Evolutionary conservation across 805 yeast species (phyloP), one percentile per base, ranked within the genome.

Genomic region (Crinitomyces ghanaensis): DNA sequence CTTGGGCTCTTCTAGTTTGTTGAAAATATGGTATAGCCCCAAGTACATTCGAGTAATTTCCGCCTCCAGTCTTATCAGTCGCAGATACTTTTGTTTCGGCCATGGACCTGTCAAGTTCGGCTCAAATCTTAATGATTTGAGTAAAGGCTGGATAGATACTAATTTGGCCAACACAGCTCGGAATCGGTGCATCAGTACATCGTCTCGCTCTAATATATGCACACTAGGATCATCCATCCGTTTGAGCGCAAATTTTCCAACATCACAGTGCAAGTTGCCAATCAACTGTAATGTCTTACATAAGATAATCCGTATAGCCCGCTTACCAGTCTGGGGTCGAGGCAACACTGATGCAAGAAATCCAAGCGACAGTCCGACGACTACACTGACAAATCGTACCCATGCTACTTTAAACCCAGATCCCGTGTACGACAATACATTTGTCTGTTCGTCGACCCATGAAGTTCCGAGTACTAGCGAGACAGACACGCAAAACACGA

Each of bases 61-160:
- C 4, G 35, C 34, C 5, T 40, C 38, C 6, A 48, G 40, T 7
- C 40, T 34, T 16, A 52, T 37, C 25, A 57, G 41, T 23, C 53
- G 38, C 28, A 37, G 36, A 37, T 57, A 57, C 18, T 50, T 43
- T 4, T 48, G 43, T 4, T 43, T 38, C 3, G 62, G 62, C 48
- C 57, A 57, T 3, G 39, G 34, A 4, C 62, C 62, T 2, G 46
- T 39, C 18, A 56, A 26, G 2, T 55, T 49, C 0, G 62, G 62
- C 41, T 57, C 62, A 32, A 39, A 57, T 15, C 45, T 38, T n/a
- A 53, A 35, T 12, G 49, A 31, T 6, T 30, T 29, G 34, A 44
- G 32, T 22, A 45, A 14, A 3, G 38, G 33, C 17, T 24, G 29
- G 8, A 28, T 22, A 16, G 29, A 19, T 8, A 36, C 39, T 3